Percentiles rank a stretch among this genome's conserved stretches.
Evolutionary conservation across 495 filamentous ascomycete genomes (phyloP).

Genomic region (Zalerion maritima): DNA sequence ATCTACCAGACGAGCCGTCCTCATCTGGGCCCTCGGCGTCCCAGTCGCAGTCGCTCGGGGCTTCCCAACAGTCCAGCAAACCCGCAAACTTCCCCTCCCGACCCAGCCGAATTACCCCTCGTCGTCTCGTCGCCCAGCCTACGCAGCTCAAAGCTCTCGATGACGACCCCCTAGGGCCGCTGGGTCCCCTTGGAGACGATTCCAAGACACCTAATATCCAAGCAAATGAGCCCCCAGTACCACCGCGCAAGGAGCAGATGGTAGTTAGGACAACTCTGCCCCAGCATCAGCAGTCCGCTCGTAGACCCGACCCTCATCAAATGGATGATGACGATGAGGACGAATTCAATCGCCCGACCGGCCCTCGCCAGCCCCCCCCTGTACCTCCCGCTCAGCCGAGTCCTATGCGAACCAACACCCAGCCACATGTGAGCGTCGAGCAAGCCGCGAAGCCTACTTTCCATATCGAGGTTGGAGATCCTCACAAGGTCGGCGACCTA

Average conservation of each 20-base stretch:
- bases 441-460: conserved; percentile 84
- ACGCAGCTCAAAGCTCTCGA: conserved; percentile 79
- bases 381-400: conserved; percentile 50
- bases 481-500: conserved; percentile 92
- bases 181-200: conserved; percentile 66
- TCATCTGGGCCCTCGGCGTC: no score
- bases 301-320: conserved; percentile 28
- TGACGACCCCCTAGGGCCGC: conserved; percentile 72
- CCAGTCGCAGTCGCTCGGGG: no score
- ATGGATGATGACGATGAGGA: conserved; percentile 55
- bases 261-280: conserved; percentile 41
- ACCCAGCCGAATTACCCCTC: conserved; percentile 34
- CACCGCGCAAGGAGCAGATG: conserved; percentile 73
- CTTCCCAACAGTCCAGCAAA: no score
- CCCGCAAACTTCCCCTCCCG: conserved; percentile 34
- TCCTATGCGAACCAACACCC: conserved; percentile 43
- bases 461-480: conserved; percentile 87
- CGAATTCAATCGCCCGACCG: conserved; percentile 20
- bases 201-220: conserved; percentile 23
- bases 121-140: conserved; percentile 65
- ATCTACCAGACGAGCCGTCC: no score
- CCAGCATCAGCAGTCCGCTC: conserved; percentile 5
- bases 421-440: conserved; percentile 75
- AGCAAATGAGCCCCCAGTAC: conserved; percentile 62
- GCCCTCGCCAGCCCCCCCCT: conserved; percentile 55